Evolutionary conservation across 306 rosid species (phyloP), one percentile per base, ranked within the genome.

Genomic region (Cyamopsis tetragonoloba): DNA sequence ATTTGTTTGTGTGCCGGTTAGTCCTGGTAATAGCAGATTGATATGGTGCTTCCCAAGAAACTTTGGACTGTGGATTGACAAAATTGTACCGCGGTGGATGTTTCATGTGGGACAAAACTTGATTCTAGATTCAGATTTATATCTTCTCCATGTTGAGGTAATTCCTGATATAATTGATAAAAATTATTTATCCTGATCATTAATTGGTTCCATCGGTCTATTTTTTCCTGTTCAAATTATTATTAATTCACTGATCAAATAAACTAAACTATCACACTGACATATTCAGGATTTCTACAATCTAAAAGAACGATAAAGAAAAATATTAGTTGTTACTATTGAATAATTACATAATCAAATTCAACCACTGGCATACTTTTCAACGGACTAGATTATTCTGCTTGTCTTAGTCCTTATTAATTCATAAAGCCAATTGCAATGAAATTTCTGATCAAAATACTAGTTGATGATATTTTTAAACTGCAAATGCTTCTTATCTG

Each of bases 141-240:
- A 84, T 77, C 93, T 93, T 75, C 97, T 93, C 68, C 99, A 93
- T 66, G 41, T 89, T 70, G 95, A 93, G 99, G 99, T 93, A 75
- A 77, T 12, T 80, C 65, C 46, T 54, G 34, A n/a, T 6, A 48
- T 61, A 22, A 56, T 64, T 37, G 32, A 41, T 46, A 17, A 67
- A 17, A 67, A 47, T 26, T 35, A 51, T 43, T 64, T 54, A 6
- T 73, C 18, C 9, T 3, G 56, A 22, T 18, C 38, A 28, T 34
- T 31, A 27, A 14, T 26, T 39, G 43, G 39, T 81, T 76, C 66
- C 43, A 60, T 53, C 5, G 20, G 19, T 30, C 53, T 44, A 48
- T 22, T 26, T 42, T 55, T 66, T 7, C 43, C 41, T 26, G 10
- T 41, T 48, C 32, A 17, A 30, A 51, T 32, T 49, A 15, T 17